Base-by-base conservation (phyloP, 2,329 filamentous ascomycete genomes). In the Ophiostoma populinum region DNA sequence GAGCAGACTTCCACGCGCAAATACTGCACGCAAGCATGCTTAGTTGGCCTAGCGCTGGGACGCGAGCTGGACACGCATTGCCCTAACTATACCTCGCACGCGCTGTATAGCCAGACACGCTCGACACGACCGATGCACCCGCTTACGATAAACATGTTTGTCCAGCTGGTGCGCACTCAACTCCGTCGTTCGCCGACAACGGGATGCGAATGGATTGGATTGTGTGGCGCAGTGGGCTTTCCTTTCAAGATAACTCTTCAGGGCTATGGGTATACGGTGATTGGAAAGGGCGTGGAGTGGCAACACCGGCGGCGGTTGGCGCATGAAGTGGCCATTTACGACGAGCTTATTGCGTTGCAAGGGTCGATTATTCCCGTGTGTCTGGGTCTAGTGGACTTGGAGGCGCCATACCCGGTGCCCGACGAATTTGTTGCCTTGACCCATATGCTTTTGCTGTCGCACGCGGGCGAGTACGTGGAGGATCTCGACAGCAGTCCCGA, bases 11-110 rank as follows among this genome's bases (percentile, higher is more conserved):
- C n/a, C 11, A 25, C 24, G 28, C 12, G 3, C 28, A 18, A 24
- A 5, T 36, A 26, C 21, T 36, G 35, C 24, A 36, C 35, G 13
- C 35, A 36, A 22, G 35, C 35, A 13, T 36, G 35, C n/a, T 22
- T 36, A 3, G 21, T 19, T 4, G 28, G 35, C 4, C 35, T 36
- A 6, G 28, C 24, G 16, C 35, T 13, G n/a, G 35, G 17, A 7
- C 16, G 26, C 2, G 10, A 17, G 22, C 35, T 36, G n/a, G 35
- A 32, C 13, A 11, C 6, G 7, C 2, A 6, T 9, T 32, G 22
- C 18, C 35, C 28, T 7, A 36, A 36, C n/a, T 4, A 21, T 5
- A 13, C 12, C 7, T 8, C 31, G 28, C 35, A 27, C 30, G 30
- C 5, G 5, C 22, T 24, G 7, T n/a, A 28, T 15, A 16, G 28